Evolutionary conservation across 768 basidiomycete species (phyloP), one percentile per base, ranked within the genome.

Genomic region (Mycena belliarum): DNA sequence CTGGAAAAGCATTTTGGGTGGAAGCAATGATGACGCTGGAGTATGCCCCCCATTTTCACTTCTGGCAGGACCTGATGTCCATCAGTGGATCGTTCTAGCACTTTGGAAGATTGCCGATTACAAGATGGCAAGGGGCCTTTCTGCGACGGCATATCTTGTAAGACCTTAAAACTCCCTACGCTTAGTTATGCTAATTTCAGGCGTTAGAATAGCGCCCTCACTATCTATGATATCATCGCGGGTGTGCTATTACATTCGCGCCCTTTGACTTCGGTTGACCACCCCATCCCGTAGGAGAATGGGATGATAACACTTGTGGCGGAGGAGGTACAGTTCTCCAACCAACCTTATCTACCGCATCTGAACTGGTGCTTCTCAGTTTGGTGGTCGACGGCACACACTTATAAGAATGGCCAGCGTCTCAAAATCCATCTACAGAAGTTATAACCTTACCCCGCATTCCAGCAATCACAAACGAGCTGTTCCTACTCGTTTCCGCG

Each of bases 361-460:
- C 49, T 11, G 21, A 16, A 42, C 11, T 38, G 20, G 26, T 16
- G 2, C 15, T 8, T 18, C 9, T 5, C 46, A 82, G 82, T 84
- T 6, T 83, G 82, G 81, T 85, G 82, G 83, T 80, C 80, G 10
- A 75, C 74, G 16, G 81, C 72, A 20, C 78, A 80, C 61, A 78
- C 74, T 0, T 84, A 84, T 72, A 85, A 85, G 70, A 84, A 84
- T 51, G 41, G 59, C 51, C 23, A 37, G 45, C 20, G 5, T 9
- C n/a, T 20, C 21, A 44, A 20, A 35, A 21, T 7, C 18, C 35
- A n/a, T 37, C 5, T 25, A 24, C 20, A 32, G 21, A 28, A 24
- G n/a, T 16, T 21, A 21, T 18, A 14, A 21, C 24, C 9, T 40
- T 11, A 23, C 21, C 18, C 26, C 7, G 5, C 23, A 43, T 29